Evolutionary conservation across 2,329 filamentous ascomycete species (phyloP), one percentile per base, ranked within the genome.

Genomic region (Fusarium ambrosium): DNA sequence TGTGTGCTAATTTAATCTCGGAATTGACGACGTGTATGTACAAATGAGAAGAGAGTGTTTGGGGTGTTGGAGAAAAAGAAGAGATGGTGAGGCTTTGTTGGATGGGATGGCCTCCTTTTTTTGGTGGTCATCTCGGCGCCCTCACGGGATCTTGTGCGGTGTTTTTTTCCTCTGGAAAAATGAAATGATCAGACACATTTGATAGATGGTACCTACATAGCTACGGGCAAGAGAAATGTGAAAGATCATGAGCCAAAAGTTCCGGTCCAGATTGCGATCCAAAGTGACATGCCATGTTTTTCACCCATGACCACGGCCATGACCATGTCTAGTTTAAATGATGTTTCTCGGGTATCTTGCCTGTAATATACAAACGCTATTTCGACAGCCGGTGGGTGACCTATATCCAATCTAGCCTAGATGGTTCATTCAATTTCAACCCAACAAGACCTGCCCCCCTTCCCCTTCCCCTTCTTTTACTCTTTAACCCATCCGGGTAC

Each of bases 401-500:
- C 69, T 45, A 48, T 32, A 62, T 36, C 62, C 64, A 64, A 68
- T 56, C 62, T 63, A 68, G 32, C 45, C 56, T 45, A 69, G 56
- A 32, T 37, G 24, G 34, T 61, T 27, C 11, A 39, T 55, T 39
- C 58, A 64, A 32, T 32, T 32, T 55, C 27, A 51, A 51, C 14
- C 4, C 22, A 27, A 24, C 22, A 27, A 24, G 22, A 5, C 4
- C 14, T 36, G 13, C 22, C 32, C 43, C 20, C 43, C 22, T 14
- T 41, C 43, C 20, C 43, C 22, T 14, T 41, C 45, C 29, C 29
- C 29, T 32, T 11, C 10, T 32, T 24, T 79, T 65, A 82, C 22
- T 76, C 84, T 74, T 87, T 89, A 10, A 95, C 93, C 94, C 93
- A 97, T 1, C 94, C 94, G 0, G 93, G 92, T 41, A 95, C 92